Evolutionary conservation across 495 filamentous ascomycete species (phyloP), one percentile per base, ranked within the genome.

Genomic region (Patellaria atrata): DNA sequence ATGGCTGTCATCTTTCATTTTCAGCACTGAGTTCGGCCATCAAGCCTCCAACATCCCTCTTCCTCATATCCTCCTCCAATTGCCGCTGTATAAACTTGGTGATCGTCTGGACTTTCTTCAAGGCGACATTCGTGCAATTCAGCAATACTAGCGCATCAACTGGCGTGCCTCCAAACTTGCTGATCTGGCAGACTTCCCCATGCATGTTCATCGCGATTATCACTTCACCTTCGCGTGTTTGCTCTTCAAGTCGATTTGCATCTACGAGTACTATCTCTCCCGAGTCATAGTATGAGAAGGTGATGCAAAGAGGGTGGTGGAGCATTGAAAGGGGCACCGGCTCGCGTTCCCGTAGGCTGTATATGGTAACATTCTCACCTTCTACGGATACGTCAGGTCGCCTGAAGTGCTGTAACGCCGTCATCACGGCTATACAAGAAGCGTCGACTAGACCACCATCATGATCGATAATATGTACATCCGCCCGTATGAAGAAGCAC

Each of bases 161-260:
- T 9, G 84, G 70, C 12, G 68, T 67, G 5, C 89, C 89, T 1
- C 83, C 82, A 27, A 80, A 69, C 58, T 96, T 97, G 18, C 82
- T 76, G 38, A 94, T 67, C 59, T 85, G 80, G 50, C 85, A 94
- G 14, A 94, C 70, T 58, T 96, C 89, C 1, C 91, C 89, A 45
- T 82, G 74, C 37, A 73, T 69, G 56, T 96, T 96, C 52, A 93
- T 62, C 9, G 77, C 82, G 33, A 97, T 70, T 1, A 92, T 78
- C 27, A 87, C 65, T 50, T 83, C 81, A 12, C 79, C 85, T 23
- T 85, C 77, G 2, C 82, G 68, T 20, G 86, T 65, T 53, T 87
- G 80, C 59, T 96, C 87, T 55, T 97, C 89, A 38, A 77, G 61
- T 44, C 76, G 62, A 13, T 68, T 83, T 3, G 85, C 74, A 59